Evolutionary conservation across 176 grass and related monocot genomes (phyloP).

Genomic region (Triticum dicoccoides): DNA sequence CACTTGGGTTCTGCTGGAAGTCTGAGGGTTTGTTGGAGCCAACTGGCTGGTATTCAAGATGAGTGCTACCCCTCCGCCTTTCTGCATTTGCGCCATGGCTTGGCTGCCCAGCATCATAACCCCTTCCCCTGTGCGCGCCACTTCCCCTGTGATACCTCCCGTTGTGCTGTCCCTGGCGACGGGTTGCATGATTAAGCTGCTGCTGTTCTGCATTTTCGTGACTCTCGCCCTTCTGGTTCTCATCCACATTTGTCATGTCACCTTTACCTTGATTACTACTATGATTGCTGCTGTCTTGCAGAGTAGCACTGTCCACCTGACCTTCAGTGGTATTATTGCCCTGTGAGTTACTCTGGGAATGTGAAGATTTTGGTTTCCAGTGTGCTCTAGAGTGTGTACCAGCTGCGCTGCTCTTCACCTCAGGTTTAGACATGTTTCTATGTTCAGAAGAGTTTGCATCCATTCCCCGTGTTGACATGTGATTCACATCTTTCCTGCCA

Average conservation of each 20-base stretch:
- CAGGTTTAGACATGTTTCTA: slow-evolving; percentile 43
- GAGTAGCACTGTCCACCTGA: slow-evolving; percentile 24
- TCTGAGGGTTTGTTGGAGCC: slow-evolving; percentile 39
- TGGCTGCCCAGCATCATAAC: slow-evolving; percentile 38
- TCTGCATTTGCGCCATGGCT: slow-evolving; percentile 42
- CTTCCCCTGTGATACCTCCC: slow-evolving; percentile 60
- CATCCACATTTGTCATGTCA: not conserved
- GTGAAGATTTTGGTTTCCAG: slow-evolving; percentile 82
- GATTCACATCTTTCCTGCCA: slow-evolving; percentile 37
- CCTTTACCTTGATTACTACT: slow-evolving; percentile 20
- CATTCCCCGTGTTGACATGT: not conserved
- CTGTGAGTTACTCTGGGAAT: slow-evolving; percentile 38
- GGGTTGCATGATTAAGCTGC: slow-evolving; percentile 31
- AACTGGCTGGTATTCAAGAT: slow-evolving; percentile 67
- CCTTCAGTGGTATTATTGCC: slow-evolving; percentile 45
- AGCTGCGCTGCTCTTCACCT: slow-evolving; percentile 39
- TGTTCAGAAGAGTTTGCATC: slow-evolving; percentile 41
- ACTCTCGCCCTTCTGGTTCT: slow-evolving; percentile 27
- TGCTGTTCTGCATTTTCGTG: slow-evolving; percentile 27
- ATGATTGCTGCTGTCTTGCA: slow-evolving; percentile 23
- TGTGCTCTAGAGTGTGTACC: slow-evolving; percentile 41
- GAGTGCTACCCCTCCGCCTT: slow-evolving; percentile 39
- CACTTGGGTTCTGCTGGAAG: slow-evolving; percentile 35
- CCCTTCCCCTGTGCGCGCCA: slow-evolving; percentile 46
- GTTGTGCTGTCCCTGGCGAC: slow-evolving; percentile 42